Conservation (phyloP, 441 rosid genomes). For the Adansonia rubrostipa region DNA sequence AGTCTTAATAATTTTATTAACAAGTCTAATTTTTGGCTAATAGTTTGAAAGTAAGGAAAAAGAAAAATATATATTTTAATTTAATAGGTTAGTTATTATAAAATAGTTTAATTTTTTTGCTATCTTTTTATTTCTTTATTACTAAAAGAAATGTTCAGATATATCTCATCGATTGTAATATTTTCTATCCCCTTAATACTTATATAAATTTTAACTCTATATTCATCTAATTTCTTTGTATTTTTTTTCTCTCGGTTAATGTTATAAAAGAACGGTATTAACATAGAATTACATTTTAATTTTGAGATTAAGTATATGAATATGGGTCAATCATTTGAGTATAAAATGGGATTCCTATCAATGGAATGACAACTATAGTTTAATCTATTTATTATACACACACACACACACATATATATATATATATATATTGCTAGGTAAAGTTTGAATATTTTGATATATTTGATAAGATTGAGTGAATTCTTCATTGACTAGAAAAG, state of each 20-base stretch:
- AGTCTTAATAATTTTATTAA: background rate
- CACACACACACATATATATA: too few relatives aligned
- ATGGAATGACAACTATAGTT: background rate
- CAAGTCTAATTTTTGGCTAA: background rate
- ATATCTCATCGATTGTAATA: too few relatives aligned
- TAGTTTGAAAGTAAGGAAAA: too few relatives aligned
- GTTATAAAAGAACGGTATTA: background rate
- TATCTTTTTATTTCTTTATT: too few relatives aligned
- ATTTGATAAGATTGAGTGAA: constrained; percentile 1
- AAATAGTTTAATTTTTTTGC: too few relatives aligned
- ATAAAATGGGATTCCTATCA: background rate
- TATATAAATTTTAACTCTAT: background rate
- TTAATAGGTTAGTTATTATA: too few relatives aligned
- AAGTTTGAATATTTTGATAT: background rate
- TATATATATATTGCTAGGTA: background rate
- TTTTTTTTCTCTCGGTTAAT: background rate
- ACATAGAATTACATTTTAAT: background rate
- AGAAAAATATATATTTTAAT: too few relatives aligned
- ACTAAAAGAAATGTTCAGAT: background rate
- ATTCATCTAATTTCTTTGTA: background rate
- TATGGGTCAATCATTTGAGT: background rate
- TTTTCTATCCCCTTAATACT: too few relatives aligned
- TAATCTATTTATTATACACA: background rate
- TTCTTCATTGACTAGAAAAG: background rate
- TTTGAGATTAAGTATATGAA: background rate